These are phyloP conservation scores for Stephania yunnanensis DNA, from an alignment of 164 flowering plant genomes.

Conservation along the genomic window DNA sequence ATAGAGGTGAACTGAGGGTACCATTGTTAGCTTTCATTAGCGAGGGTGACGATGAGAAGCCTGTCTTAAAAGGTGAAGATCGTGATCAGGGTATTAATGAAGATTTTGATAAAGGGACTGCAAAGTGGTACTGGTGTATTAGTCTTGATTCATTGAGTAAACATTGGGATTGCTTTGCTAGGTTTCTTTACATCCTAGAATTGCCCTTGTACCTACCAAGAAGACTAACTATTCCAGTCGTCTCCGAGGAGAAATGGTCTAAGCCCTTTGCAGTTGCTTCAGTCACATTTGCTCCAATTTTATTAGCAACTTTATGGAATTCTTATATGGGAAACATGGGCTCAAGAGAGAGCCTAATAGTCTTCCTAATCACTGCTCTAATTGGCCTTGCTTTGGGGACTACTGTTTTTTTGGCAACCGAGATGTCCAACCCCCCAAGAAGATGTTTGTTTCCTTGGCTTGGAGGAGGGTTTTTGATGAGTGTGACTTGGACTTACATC, in stretches of 20 bases:
- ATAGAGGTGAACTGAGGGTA: constrained; percentile 9
- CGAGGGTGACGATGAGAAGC: constrained; percentile 11
- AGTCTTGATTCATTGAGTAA: constrained; percentile 15
- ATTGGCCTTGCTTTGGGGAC: constrained; percentile 29
- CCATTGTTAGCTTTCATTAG: constrained; percentile 24
- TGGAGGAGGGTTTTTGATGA: constrained; percentile 52
- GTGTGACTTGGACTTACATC: constrained; percentile 50
- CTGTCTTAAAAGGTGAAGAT: neutral
- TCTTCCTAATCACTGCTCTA: constrained; percentile 19
- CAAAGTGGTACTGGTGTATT: constrained; percentile 6
- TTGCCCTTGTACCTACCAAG: constrained; percentile 45
- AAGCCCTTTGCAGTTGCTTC: constrained; percentile 40
- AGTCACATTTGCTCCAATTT: constrained; percentile 37
- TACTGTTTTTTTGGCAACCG: constrained; percentile 27
- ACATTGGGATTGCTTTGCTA: constrained; percentile 6
- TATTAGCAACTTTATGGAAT: constrained; percentile 35
- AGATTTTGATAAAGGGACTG: constrained; percentile 7
- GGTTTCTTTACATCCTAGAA: constrained; percentile 24
- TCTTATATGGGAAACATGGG: constrained; percentile 14
- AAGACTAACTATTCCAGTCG: constrained; percentile 44
- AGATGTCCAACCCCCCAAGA: constrained; percentile 30
- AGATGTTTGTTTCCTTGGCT: constrained; percentile 44
- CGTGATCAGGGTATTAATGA: constrained; percentile 6
- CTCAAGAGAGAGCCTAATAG: constrained; percentile 6
- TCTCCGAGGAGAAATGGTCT: constrained; percentile 46